phyloP scores from a whole-genome alignment of 352 stramenopile genomes.

The Globisporangium radiosum region DNA sequence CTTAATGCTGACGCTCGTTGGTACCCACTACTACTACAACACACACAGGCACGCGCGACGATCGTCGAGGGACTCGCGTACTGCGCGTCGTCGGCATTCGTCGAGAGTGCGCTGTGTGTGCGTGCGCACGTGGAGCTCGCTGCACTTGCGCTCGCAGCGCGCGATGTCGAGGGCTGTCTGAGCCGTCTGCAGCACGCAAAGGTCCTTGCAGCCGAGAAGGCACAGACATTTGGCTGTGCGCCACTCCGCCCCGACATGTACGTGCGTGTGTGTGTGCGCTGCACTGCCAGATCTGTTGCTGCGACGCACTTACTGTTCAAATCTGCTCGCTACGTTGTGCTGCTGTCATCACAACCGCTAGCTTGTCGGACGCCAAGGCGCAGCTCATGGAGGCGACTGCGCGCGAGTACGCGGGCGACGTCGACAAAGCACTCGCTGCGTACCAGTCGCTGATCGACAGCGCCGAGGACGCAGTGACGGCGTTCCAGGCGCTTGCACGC shows the following conservation, averaged over 20 bases:
- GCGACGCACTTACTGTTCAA: too few species aligned
- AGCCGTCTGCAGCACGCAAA: slow-evolving; percentile 38
- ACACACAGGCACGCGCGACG: slow-evolving; percentile 28
- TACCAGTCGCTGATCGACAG: slow-evolving; percentile 30
- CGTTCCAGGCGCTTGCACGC: slow-evolving; percentile 30
- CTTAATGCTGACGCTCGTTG: not conserved
- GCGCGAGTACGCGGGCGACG: slow-evolving; percentile 37
- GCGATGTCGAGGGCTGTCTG: slow-evolving; percentile 59
- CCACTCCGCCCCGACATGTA: slow-evolving; percentile 34
- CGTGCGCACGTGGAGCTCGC: slow-evolving; percentile 50
- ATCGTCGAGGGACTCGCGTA: slow-evolving; percentile 55
- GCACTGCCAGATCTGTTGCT: too few species aligned
- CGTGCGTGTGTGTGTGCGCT: slow-evolving; percentile 5
- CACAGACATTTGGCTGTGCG: slow-evolving; percentile 24
- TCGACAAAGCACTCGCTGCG: slow-evolving; percentile 32
- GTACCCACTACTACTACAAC: not conserved
- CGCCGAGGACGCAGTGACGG: slow-evolving; percentile 12
- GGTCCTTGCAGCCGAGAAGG: slow-evolving; percentile 40
- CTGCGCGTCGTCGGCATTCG: slow-evolving; percentile 57
- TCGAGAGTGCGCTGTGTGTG: slow-evolving; percentile 55
- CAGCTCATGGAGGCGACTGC: slow-evolving; percentile 55
- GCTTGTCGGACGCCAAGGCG: slow-evolving; percentile 47
- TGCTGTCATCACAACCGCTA: slow-evolving; percentile 4
- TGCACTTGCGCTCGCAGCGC: slow-evolving; percentile 26
- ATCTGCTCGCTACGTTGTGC: too few species aligned